phyloP scores from a whole-genome alignment of 2,329 filamentous ascomycete species.

The Colletotrichum sp. region DNA sequence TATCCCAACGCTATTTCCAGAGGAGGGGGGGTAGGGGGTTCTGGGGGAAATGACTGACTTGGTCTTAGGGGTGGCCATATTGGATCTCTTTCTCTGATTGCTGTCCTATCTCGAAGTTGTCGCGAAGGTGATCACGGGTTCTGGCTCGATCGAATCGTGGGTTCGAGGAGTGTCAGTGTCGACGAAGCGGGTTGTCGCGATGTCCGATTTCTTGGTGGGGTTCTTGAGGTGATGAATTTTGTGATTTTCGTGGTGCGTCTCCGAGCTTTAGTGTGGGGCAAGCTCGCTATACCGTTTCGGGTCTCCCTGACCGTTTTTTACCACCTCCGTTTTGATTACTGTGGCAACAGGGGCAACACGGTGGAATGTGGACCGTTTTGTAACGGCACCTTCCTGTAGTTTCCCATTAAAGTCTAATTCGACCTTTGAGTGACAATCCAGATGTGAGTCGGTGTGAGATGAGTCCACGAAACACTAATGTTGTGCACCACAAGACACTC shows the following conservation, averaged over 20 bases:
- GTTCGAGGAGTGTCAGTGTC: conserved; percentile 6
- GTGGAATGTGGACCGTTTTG: neutral
- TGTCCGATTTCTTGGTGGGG: conserved; percentile 19
- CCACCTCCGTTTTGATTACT: neutral
- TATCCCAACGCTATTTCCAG: neutral
- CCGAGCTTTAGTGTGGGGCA: conserved; percentile 12
- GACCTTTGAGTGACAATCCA: neutral
- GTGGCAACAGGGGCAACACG: neutral
- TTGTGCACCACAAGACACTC: neutral
- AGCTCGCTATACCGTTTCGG: neutral
- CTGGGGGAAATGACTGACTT: conserved; percentile 4
- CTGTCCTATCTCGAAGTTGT: neutral
- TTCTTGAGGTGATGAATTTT: conserved; percentile 15
- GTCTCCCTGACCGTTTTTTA: neutral
- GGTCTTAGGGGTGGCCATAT: conserved; percentile 20
- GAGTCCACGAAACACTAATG: neutral
- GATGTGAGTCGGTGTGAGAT: neutral
- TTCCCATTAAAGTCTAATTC: neutral
- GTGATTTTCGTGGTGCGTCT: conserved; percentile 22
- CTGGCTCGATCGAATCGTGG: neutral
- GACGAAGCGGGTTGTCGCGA: conserved; percentile 19
- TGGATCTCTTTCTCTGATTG: neutral
- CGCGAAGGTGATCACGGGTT: neutral
- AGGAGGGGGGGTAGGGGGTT: neutral
- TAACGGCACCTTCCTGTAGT: neutral